Percentiles rank a stretch among this genome's conserved stretches.
Conservation (phyloP, 2,329 filamentous ascomycete genomes). For the Mycosphaerella sp. region DNA sequence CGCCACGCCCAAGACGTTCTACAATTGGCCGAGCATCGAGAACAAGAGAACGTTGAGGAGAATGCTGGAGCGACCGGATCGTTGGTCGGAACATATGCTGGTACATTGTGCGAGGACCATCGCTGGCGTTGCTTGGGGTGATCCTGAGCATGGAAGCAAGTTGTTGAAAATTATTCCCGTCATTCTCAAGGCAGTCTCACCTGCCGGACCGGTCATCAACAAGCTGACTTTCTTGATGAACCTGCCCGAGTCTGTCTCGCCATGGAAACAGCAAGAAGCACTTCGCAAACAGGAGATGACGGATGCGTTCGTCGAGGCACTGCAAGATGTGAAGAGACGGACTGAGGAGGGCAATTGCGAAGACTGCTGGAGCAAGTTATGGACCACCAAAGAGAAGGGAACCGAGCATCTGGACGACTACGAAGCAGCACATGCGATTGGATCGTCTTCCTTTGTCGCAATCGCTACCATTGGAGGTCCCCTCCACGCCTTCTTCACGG, state of each 20-base stretch:
- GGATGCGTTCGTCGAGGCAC: conserved; percentile 32
- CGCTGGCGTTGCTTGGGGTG: conserved; percentile 31
- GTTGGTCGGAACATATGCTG: conserved; percentile 33
- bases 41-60: conserved; percentile 33
- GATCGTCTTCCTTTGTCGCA: conserved; percentile 32
- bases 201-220: conserved; percentile 32
- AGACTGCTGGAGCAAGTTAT: conserved; percentile 31
- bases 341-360: conserved; percentile 23
- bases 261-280: conserved; percentile 29
- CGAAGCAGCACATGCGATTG: conserved; percentile 33
- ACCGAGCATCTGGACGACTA: conserved; percentile 29
- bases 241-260: conserved; percentile 28
- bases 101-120: conserved; percentile 32
- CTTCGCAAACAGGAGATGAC: conserved; percentile 29
- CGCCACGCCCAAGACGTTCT: conserved; percentile 29
- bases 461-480: conserved; percentile 33
- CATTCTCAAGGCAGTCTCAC: conserved; percentile 33
- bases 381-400: conserved; percentile 31
- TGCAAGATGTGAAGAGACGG: conserved; percentile 28
- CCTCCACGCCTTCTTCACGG: conserved; percentile 32
- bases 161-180: conserved; percentile 31
- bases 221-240: conserved; percentile 32
- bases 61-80: conserved; percentile 29
- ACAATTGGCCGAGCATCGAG: conserved; percentile 30
- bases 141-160: conserved; percentile 32